phyloP scores from a whole-genome alignment of 2,329 filamentous ascomycete genomes.

The Penicillium sp. region DNA sequence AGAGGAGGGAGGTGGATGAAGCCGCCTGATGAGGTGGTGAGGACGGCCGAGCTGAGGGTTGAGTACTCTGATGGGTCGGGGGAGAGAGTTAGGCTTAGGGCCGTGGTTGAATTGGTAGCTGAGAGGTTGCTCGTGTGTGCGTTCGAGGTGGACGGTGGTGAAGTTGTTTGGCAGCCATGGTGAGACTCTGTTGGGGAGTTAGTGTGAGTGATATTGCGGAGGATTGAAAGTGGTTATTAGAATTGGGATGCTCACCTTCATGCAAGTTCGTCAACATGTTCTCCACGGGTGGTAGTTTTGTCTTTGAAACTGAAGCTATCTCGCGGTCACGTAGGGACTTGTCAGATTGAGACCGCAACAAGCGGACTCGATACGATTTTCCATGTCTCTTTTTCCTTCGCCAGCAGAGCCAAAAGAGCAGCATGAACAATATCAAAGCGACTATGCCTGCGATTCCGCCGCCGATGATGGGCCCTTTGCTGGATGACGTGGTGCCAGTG shows the following conservation, averaged over 20 bases:
- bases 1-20: background rate
- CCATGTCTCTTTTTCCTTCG: constrained; percentile 20
- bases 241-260: background rate
- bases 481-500: background rate
- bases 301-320: background rate
- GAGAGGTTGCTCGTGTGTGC: background rate
- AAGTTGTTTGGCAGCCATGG: background rate
- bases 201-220: background rate
- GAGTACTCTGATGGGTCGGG: constrained; percentile 1
- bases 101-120: background rate
- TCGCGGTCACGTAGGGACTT: constrained; percentile 4
- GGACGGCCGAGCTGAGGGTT: background rate
- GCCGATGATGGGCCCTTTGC: constrained; percentile 26
- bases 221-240: background rate
- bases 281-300: background rate
- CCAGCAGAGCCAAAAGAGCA: constrained; percentile 19
- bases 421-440: constrained; percentile 11
- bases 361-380: background rate
- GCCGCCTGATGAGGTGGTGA: background rate
- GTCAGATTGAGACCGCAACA: constrained; percentile 1
- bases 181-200: background rate
- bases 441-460: constrained; percentile 23
- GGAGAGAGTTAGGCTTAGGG: background rate
- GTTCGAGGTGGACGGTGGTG: background rate
- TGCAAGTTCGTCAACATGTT: background rate